phyloP scores from a whole-genome alignment of 2,329 filamentous ascomycete genomes.

The Paecilomyces variotii region DNA sequence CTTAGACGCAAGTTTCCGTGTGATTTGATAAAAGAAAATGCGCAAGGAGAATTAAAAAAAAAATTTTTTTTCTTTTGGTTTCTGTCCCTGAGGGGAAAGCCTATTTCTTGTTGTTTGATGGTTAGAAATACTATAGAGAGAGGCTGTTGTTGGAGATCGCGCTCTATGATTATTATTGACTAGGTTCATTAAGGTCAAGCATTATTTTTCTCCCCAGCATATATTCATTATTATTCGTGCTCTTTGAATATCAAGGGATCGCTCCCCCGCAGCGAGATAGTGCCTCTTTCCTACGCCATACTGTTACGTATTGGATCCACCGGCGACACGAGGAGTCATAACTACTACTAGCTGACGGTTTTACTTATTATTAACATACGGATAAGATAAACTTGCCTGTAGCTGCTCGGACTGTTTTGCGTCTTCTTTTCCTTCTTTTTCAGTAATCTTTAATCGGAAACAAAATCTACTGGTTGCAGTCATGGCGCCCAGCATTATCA shows the following conservation, averaged over 20 bases:
- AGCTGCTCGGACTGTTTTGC: too few relatives aligned
- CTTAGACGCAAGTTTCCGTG: background rate
- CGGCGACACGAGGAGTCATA: background rate
- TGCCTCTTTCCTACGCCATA: background rate
- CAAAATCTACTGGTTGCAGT: background rate
- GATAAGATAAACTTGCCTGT: background rate
- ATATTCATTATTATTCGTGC: background rate
- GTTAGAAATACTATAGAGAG: background rate
- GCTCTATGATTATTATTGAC: background rate
- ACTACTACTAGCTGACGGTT: background rate
- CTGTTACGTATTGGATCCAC: background rate
- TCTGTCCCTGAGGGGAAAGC: background rate
- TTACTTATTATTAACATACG: background rate
- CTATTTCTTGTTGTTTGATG: background rate
- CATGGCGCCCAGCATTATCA: background rate
- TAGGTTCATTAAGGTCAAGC: background rate
- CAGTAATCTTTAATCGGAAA: background rate
- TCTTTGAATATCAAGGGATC: background rate
- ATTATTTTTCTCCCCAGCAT: background rate
- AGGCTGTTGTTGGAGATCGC: background rate
- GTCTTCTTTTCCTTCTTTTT: background rate
- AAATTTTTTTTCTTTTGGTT: background rate
- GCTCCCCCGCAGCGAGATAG: background rate
- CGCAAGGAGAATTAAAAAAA: too few relatives aligned
- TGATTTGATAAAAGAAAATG: background rate